Conservation (phyloP, 148 eudicot species). For the Rhododendron henanense region DNA sequence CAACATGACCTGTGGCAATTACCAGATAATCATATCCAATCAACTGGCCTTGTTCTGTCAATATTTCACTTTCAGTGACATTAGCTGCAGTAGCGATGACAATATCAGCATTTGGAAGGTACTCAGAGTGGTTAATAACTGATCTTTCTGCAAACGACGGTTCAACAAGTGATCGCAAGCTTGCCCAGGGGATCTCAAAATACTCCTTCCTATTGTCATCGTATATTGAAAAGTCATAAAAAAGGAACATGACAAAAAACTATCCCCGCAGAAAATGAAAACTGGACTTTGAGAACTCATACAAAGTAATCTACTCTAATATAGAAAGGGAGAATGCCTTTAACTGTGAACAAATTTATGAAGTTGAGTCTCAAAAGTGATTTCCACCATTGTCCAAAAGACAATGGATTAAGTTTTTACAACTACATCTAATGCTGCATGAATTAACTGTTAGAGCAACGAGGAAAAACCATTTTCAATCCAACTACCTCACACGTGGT, state of each 20-base stretch:
- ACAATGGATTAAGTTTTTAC: background rate
- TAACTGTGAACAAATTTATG: background rate
- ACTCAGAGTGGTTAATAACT: conserved; percentile 34
- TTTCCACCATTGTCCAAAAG: background rate
- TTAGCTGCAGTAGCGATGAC: conserved; percentile 33
- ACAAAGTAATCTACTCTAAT: background rate
- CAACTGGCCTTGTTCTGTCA: conserved; percentile 29
- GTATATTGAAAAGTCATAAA: background rate
- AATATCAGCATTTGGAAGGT: conserved; percentile 39
- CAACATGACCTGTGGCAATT: conserved; percentile 48
- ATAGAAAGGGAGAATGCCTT: background rate
- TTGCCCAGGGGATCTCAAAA: conserved; percentile 27
- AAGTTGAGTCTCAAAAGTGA: background rate
- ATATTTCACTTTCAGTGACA: conserved; percentile 29
- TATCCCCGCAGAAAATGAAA: background rate
- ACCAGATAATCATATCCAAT: conserved; percentile 47
- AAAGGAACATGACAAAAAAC: background rate
- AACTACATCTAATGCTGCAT: background rate
- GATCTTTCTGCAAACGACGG: conserved; percentile 30
- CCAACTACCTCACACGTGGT: background rate
- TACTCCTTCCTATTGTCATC: conserved; percentile 32
- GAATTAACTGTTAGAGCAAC: background rate
- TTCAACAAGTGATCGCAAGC: conserved; percentile 26
- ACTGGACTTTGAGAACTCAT: background rate
- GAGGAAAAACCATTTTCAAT: background rate